These are phyloP conservation scores for Xerocomellus chrysenteron DNA, from an alignment of 768 basidiomycete genomes.

Conservation along the genomic window DNA sequence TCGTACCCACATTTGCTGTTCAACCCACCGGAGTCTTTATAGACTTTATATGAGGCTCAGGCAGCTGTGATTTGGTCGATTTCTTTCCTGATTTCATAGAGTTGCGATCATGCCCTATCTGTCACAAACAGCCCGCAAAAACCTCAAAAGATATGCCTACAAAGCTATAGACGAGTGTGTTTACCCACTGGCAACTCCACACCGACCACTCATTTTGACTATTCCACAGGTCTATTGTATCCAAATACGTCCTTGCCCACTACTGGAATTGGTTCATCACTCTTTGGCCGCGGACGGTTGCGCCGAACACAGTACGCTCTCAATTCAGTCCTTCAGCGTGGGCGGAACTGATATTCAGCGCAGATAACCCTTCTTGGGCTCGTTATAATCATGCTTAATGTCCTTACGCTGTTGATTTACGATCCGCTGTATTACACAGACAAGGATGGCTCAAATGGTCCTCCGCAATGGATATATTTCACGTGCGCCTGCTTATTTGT, in stretches of 20 bases:
- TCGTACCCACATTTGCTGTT: not conserved
- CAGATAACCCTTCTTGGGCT: constrained; percentile 92
- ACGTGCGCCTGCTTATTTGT: constrained; percentile 53
- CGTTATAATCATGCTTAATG: constrained; percentile 77
- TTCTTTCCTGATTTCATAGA: not conserved
- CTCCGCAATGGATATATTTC: constrained; percentile 88
- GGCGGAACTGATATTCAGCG: not conserved
- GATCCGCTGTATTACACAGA: constrained; percentile 77
- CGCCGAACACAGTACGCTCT: constrained; percentile 80
- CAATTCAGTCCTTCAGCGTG: not conserved
- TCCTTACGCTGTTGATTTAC: constrained; percentile 77
- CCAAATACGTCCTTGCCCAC: constrained; percentile 73
- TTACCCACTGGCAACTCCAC: not conserved
- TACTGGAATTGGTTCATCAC: constrained; percentile 94
- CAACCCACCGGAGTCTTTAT: too few species aligned
- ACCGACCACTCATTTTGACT: constrained; percentile 2
- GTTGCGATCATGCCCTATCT: constrained; percentile 58
- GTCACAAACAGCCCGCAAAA: constrained; percentile 63
- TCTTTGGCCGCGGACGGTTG: constrained; percentile 79
- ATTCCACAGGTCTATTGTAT: constrained; percentile 63
- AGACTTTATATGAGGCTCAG: not conserved
- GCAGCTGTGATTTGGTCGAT: not conserved
- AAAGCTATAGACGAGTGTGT: constrained; percentile 79
- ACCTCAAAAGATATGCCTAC: constrained; percentile 76
- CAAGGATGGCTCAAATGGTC: constrained; percentile 57